Conservation (phyloP, 352 stramenopile genomes). For the Thraustochytrium striatum region DNA sequence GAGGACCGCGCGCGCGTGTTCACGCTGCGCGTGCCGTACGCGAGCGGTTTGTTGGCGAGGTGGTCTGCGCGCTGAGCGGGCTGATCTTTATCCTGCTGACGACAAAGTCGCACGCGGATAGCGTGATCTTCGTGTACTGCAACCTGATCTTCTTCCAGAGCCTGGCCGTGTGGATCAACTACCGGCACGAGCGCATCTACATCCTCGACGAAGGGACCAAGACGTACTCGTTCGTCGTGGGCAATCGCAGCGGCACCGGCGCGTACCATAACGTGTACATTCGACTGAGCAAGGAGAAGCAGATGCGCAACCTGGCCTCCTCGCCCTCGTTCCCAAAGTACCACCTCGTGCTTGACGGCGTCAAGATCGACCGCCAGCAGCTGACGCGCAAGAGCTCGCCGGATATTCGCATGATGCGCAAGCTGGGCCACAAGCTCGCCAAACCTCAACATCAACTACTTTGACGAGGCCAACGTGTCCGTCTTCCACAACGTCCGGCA, state of each 20-base stretch:
- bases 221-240: constrained; percentile 30
- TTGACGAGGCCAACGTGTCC: constrained; percentile 41
- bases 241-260: not conserved
- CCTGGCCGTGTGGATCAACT: constrained; percentile 42
- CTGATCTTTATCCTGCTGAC: not conserved
- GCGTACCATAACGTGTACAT: constrained; percentile 43
- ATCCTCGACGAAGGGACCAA: constrained; percentile 24
- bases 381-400: not conserved
- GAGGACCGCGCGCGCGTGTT: constrained; percentile 30
- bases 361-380: constrained; percentile 8
- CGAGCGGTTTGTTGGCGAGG: not conserved
- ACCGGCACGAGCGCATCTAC: constrained; percentile 41
- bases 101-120: not conserved
- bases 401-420: constrained; percentile 4
- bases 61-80: not conserved
- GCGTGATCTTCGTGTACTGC: constrained; percentile 30
- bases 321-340: not conserved
- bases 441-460: constrained; percentile 47
- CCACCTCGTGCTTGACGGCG: constrained; percentile 33
- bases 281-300: not conserved
- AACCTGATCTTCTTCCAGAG: constrained; percentile 30
- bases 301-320: not conserved
- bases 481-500: not conserved
- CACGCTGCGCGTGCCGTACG: constrained; percentile 21
- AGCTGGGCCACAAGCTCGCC: constrained; percentile 37